Evolutionary conservation across 129 eudicot species (phyloP), one percentile per base, ranked within the genome.

Genomic region (Centella asiatica): DNA sequence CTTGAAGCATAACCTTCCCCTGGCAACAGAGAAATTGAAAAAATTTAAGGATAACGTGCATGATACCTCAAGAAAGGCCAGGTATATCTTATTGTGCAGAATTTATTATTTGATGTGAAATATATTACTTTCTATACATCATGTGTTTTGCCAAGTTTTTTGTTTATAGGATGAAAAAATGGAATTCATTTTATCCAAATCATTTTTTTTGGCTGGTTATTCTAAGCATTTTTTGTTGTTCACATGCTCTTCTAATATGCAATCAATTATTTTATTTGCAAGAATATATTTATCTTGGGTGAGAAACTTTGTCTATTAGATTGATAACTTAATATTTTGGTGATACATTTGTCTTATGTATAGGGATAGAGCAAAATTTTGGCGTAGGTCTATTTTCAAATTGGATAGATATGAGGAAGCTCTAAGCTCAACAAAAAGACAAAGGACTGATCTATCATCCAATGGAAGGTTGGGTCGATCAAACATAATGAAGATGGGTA

Each of bases 391-490:
- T 39, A 25, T 61, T 39, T 24, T 19, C 26, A 42, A 25, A 18
- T 20, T 44, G 51, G 66, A 61, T 26, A 12, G 17, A 25, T 61
- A 61, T 25, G 34, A 44, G 53, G 39, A 61, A 61, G 39, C 34
- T 42, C 23, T 46, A 23, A 44, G 53, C 28, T 14, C 66, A 44
- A n/a, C 18, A 26, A 61, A 26, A 53, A 10, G 15, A 15, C 66
- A 61, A 61, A 26, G 37, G 53, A 61, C 39, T 40, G 52, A 42
- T 18, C 37, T 24, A 6, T 24, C 26, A 27, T 60, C 20, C n/a
- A 15, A 39, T 60, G 34, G 10, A 22, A 60, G 49, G 15, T 60
- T 12, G 26, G 65, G 66, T 22, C 44, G 15, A 25, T 28, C 22
- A 40, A 24, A 60, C 42, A 13, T 24, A 12, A 1, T 8, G 27